Base-by-base conservation (phyloP, 306 rosid genomes). In the Sphenostylis stenocarpa region DNA sequence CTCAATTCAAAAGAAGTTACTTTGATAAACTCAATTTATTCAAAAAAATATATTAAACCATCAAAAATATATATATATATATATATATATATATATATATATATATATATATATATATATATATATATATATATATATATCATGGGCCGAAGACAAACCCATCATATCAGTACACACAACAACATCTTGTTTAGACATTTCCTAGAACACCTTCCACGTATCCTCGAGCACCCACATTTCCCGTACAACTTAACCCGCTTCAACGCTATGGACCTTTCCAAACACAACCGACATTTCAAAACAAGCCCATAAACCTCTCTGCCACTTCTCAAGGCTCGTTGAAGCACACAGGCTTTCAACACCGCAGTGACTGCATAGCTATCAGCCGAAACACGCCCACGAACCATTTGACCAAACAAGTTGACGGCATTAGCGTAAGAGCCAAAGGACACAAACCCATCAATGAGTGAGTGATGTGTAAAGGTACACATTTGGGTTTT, bases 381-480 rank as follows among this genome's bases (percentile, higher is more conserved):
- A 23, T 86, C 88, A 47, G 83, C 81, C 3, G 68, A 23, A 67
- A 86, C 64, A 29, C 4, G 71, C 3, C 16, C 56, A 8, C 49
- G 38, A 7, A 52, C 44, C 86, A 86, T 86, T 17, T 68, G 78
- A 23, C 7, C 17, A 45, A 81, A 84, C 60, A 87, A 51, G 28
- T 51, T 31, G 65, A 87, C 41, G 28, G 73, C 90, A 24, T 79
- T 77, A 1, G 16, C 1, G 83, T 76, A 64, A 11, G 20, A 71
- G 1, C 90, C 90, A 28, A 67, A 48, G 0, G 78, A 72, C 31
- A 81, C 79, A 21, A 81, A 67, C 65, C 86, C 83, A 47, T 84
- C 81, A 60, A 81, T 75, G 73, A 87, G n/a, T n/a, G n/a, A n/a
- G 81, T 69, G 88, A 83, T 36, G 88, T 81, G 83, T 81, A 84